Conservation (phyloP, 345 rosid species). For the Arabidopsis suecica region DNA sequence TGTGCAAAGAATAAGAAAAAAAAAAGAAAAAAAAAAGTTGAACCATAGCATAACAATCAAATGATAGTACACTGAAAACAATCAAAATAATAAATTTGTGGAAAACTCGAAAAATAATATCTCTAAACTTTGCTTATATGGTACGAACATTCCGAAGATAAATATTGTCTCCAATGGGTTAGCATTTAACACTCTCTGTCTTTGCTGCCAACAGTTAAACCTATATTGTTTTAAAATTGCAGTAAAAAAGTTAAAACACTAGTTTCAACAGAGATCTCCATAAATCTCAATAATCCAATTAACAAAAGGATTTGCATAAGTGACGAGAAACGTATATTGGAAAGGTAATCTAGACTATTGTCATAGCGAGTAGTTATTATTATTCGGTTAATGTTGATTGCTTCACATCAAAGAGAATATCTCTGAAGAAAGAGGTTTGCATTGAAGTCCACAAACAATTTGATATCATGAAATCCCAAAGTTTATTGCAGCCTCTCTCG, state of each 20-base stretch:
- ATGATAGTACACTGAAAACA: background rate
- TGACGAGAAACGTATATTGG: background rate
- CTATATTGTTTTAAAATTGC: background rate
- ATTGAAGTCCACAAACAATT: constrained; percentile 8
- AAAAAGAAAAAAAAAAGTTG: background rate
- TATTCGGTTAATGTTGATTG: background rate
- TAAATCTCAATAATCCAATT: constrained; percentile 2
- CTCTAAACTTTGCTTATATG: background rate
- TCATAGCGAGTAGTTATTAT: background rate
- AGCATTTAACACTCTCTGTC: background rate
- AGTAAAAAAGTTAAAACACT: background rate
- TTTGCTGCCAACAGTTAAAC: background rate
- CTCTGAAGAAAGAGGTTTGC: constrained; percentile 21
- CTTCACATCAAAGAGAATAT: constrained; percentile 39
- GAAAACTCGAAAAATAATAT: background rate
- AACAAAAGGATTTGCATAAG: background rate
- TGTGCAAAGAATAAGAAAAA: background rate
- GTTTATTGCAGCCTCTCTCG: constrained; percentile 34
- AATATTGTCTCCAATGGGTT: background rate
- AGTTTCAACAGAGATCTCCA: constrained; percentile 12
- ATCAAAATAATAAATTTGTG: background rate
- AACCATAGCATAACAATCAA: background rate
- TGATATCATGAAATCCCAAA: constrained; percentile 28
- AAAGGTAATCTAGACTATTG: background rate
- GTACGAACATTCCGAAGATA: background rate